Evolutionary conservation across 176 grass and related monocot genomes (phyloP).

Genomic region (Cymbopogon citratus): DNA sequence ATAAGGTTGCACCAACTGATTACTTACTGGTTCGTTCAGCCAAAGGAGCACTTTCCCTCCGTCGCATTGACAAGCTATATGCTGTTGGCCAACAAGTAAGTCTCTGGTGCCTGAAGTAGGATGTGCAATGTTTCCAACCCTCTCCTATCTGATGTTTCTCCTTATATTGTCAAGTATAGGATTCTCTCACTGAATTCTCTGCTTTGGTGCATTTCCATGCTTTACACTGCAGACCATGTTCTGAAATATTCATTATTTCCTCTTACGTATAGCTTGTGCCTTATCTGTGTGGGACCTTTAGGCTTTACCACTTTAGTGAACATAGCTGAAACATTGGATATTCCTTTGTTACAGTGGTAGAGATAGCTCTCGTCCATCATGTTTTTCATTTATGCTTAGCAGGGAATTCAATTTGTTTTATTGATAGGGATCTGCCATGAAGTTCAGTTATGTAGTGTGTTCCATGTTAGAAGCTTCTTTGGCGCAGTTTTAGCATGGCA

Average conservation of each 20-base stretch:
- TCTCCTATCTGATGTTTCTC: background rate
- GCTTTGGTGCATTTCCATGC: background rate
- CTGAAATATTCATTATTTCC: conserved; percentile 3
- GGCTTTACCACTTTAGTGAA: background rate
- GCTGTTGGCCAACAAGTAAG: conserved; percentile 90
- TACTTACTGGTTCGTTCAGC: conserved; percentile 88
- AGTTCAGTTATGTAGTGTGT: background rate
- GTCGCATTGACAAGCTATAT: conserved; percentile 78
- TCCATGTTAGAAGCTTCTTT: background rate
- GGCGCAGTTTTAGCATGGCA: background rate
- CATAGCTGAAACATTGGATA: background rate
- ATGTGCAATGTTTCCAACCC: conserved; percentile 1
- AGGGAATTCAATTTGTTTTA: conserved; percentile 9
- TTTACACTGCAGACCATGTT: background rate
- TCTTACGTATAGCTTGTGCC: background rate
- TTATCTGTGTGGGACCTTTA: background rate
- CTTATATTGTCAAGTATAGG: background rate
- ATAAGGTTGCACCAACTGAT: conserved; percentile 72
- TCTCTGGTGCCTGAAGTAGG: background rate
- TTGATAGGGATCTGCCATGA: background rate
- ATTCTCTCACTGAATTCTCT: background rate
- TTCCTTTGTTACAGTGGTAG: conserved; percentile 4
- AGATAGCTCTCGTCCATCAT: background rate
- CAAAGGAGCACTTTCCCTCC: conserved; percentile 83
- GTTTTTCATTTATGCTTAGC: background rate